Base-by-base conservation (phyloP, 2,329 filamentous ascomycete species). In the Zelopaecilomyces penicillatus region DNA sequence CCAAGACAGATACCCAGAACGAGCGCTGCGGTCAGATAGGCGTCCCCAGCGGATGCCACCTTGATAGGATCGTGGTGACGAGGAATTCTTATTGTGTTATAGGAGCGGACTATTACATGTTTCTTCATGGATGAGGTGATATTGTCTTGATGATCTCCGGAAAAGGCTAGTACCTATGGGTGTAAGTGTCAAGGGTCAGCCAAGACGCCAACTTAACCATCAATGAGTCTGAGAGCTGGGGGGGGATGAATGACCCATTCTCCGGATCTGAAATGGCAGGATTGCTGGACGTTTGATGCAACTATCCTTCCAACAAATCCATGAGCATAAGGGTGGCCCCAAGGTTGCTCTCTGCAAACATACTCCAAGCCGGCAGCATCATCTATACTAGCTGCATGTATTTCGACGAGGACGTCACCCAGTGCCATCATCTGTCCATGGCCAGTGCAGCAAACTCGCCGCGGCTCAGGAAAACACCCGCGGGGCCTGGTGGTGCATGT, bases 301-400 rank as follows among this genome's bases (percentile, higher is more conserved):
- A 46, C 28, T 12, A 46, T 44, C 26, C 28, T 46, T 6, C 44
- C 44, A 26, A 46, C 41, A n/a, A 46, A 46, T 26, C 44, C 44
- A n/a, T 41, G 44, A 4, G 31, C 44, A 39, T 43, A 19, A 19
- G 19, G 19, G 19, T 3, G 19, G 19, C 19, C 19, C 19, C 19
- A 19, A 19, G 19, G 19, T 19, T 19, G 19, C 19, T 19, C 19
- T 19, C 19, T 19, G 19, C 19, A 19, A 19, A 19, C 19, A 19
- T 19, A 19, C 19, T 19, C 19, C 19, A 19, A 19, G 19, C 19
- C 19, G 19, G 19, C 19, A 19, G 19, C 19, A 19, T 19, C 19
- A 19, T 19, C 19, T 19, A 19, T 19, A 19, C 19, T 19, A 19
- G 19, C 19, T 19, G 19, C 19, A 19, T 19, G 19, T 19, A 19